These are phyloP conservation scores for Neurospora sp. DNA, from an alignment of 495 filamentous ascomycete species.

Conservation along the genomic window DNA sequence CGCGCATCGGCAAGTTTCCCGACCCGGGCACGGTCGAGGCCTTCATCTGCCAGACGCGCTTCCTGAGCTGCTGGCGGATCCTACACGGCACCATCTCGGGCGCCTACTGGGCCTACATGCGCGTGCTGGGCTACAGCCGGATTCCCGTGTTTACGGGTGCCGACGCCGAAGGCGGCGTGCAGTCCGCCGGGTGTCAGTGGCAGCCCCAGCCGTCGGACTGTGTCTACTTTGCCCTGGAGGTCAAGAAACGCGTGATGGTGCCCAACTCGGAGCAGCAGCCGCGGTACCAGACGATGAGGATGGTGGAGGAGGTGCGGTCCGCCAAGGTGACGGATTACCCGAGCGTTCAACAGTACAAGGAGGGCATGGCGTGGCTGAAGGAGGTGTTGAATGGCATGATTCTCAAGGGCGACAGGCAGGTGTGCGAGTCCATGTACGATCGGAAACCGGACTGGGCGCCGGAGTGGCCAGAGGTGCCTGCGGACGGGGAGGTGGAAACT, in stretches of 20 bases:
- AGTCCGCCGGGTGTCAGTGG: slow-evolving; percentile 1
- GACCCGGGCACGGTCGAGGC: slow-evolving; percentile 8
- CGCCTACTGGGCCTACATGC: slow-evolving; percentile 14
- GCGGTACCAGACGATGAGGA: slow-evolving; percentile 4
- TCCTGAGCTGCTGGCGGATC: slow-evolving; percentile 10
- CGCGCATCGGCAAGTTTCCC: slow-evolving; percentile 11
- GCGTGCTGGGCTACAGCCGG: slow-evolving; percentile 7
- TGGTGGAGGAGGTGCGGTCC: slow-evolving; percentile 14
- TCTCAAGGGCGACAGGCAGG: slow-evolving; percentile 8
- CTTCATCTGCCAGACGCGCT: slow-evolving; percentile 10
- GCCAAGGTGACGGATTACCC: slow-evolving; percentile 4
- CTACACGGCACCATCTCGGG: slow-evolving; percentile 12
- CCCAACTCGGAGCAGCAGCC: background rate
- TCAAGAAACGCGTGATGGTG: slow-evolving; percentile 1
- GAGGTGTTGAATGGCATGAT: slow-evolving; percentile 8
- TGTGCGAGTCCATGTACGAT: slow-evolving; percentile 12
- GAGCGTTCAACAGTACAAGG: slow-evolving; percentile 1
- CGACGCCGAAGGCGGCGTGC: background rate
- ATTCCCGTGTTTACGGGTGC: slow-evolving; percentile 9
- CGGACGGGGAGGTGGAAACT: background rate
- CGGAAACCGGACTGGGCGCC: slow-evolving; percentile 8
- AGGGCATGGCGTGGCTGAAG: slow-evolving; percentile 9
- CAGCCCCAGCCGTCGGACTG: slow-evolving; percentile 10
- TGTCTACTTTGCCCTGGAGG: slow-evolving; percentile 8
- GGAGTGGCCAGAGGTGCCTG: background rate